Evolutionary conservation across 78 protist genomes (phyloP).

Genomic region (Ministeria vibrans): DNA sequence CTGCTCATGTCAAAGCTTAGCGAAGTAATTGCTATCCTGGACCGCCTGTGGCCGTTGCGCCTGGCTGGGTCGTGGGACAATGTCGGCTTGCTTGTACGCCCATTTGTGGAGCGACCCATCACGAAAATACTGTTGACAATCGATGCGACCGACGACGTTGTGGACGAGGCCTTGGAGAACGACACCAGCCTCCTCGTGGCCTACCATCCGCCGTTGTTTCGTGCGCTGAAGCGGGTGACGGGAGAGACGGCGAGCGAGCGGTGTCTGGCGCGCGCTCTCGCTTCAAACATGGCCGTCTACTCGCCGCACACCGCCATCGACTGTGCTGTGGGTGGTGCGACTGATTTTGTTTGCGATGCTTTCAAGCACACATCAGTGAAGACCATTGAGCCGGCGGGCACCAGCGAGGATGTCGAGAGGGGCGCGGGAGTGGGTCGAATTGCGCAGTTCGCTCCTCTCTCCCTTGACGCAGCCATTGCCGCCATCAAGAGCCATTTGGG

Average conservation of each 20-base stretch:
- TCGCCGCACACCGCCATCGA: slow-evolving; percentile 38
- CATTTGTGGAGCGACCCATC: neutral
- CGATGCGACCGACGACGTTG: slow-evolving; percentile 29
- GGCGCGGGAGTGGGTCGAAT: neutral
- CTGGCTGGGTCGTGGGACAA: slow-evolving; percentile 51
- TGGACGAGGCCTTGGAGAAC: slow-evolving; percentile 8
- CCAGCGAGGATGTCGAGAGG: neutral
- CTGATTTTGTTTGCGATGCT: too few relatives aligned
- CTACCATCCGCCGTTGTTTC: slow-evolving; percentile 44
- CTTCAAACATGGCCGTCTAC: slow-evolving; percentile 14
- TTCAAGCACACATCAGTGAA: too few relatives aligned
- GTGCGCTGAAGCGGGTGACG: neutral
- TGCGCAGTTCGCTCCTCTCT: neutral
- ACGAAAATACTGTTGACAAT: slow-evolving; percentile 17
- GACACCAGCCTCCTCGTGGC: slow-evolving; percentile 14
- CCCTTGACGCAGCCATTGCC: neutral
- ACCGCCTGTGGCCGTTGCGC: slow-evolving; percentile 29
- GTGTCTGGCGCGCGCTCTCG: neutral
- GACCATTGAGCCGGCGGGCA: neutral
- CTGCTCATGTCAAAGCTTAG: too few relatives aligned
- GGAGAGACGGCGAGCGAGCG: neutral
- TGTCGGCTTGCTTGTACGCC: slow-evolving; percentile 35
- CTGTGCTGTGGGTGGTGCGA: neutral
- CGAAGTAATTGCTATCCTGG: too few relatives aligned
- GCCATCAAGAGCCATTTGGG: neutral